Base-by-base conservation (phyloP, 805 yeast species). In the Yamadazyma endophytica region DNA sequence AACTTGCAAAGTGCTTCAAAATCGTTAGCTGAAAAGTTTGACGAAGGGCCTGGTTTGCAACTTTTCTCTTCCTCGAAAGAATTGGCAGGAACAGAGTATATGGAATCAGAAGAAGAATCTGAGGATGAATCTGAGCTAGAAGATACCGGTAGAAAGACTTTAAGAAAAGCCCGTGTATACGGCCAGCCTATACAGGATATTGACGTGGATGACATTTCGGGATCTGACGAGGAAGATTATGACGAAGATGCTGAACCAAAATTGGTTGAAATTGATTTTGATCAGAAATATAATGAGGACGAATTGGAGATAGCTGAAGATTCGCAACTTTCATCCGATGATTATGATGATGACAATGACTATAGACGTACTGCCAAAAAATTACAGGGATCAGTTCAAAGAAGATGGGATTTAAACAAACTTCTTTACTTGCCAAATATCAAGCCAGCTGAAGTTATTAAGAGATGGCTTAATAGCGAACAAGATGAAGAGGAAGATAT, bases 371-470 rank as follows among this genome's bases (percentile, higher is more conserved):
- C 82, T 23, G 96, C 95, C 1, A 52, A 76, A 4, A 78, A 71
- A 44, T 63, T 84, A 36, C 65, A 73, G 39, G 73, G 81, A n/a
- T 43, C 72, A 4, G 36, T 64, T 58, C 50, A 68, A 61, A 46
- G 74, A 68, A 58, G 64, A 36, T 85, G 94, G 89, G 85, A 90
- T 54, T 75, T 90, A 39, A 79, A 81, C 45, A 85, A 83, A 49
- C 61, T 90, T 34, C 63, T 92, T 4, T 90, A 92, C 55, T 70
- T 83, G 75, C 78, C 81, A 35, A 82, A 85, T 44, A 68, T 87
- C 24, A 75, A 77, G 9, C 89, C 97, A 0, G 66, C 61, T 1
- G 92, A 82, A 41, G 92, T 73, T 20, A 64, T 86, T 28, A 64
- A 62, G 24, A 73, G 89, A 56, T 85, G 94, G 94, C 75, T 57